A percentile compares a stretch with the other conserved stretches of the same genome.
These are phyloP conservation scores for Fusarium sororula DNA, from an alignment of 2,329 filamentous ascomycete genomes.

Conservation along the genomic window DNA sequence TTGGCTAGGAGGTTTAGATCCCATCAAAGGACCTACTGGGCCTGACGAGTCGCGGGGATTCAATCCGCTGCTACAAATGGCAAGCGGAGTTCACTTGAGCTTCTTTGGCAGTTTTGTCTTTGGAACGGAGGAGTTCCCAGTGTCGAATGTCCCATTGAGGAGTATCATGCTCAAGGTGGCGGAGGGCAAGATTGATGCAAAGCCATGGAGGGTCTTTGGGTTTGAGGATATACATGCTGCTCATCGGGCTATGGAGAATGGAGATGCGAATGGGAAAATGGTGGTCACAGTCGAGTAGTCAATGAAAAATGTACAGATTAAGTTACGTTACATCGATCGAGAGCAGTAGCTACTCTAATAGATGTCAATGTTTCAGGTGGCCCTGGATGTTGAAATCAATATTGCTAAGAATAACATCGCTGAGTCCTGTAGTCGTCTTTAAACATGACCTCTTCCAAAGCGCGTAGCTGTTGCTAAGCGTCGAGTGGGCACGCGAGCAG, in stretches of 20 bases:
- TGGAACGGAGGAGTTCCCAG: neutral
- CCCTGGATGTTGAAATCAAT: too few relatives aligned
- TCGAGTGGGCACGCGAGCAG: neutral
- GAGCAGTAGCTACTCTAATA: too few relatives aligned
- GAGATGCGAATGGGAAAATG: neutral
- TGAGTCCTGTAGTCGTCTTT: too few relatives aligned
- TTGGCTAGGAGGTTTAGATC: neutral
- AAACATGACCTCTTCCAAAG: too few relatives aligned
- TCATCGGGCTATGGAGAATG: neutral
- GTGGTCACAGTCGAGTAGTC: neutral
- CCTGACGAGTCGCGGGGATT: neutral
- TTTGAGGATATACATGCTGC: neutral
- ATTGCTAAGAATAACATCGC: too few relatives aligned
- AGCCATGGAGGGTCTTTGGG: neutral
- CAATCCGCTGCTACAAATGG: neutral
- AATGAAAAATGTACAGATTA: too few relatives aligned
- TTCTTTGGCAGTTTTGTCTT: neutral
- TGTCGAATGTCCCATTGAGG: neutral
- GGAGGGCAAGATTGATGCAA: neutral
- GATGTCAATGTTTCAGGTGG: too few relatives aligned
- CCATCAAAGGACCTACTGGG: neutral
- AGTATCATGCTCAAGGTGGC: neutral
- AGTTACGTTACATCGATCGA: neutral
- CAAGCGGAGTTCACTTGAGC: neutral
- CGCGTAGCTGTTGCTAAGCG: rapidly evolving